Evolutionary conservation across 2,329 filamentous ascomycete species (phyloP).

Genomic region (Huntiella omanensis): DNA sequence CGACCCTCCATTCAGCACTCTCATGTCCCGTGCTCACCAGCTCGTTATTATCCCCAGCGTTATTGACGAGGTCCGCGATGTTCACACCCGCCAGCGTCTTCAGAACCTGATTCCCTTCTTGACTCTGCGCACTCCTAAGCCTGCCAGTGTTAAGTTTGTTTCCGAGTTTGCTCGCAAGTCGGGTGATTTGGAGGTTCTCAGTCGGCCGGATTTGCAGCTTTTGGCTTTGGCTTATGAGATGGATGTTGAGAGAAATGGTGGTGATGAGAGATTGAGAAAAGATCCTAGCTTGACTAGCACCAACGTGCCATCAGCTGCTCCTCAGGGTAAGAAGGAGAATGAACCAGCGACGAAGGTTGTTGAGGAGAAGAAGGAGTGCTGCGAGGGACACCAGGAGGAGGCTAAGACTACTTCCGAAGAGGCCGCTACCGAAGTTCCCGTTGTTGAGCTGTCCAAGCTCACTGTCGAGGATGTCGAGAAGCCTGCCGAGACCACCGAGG

Average conservation of each 20-base stretch:
- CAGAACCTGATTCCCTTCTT: constrained; percentile 81
- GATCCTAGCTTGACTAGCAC: constrained; percentile 10
- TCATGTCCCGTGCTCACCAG: constrained; percentile 56
- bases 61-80: constrained; percentile 73
- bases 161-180: constrained; percentile 75
- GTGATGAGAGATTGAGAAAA: constrained; percentile 7
- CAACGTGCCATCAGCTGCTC: constrained; percentile 8
- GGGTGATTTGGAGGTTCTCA: constrained; percentile 75
- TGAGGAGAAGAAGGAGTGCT: background rate
- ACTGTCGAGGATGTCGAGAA: background rate
- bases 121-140: constrained; percentile 52
- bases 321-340: constrained; percentile 12
- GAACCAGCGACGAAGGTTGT: constrained; percentile 11
- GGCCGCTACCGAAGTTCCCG: background rate
- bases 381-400: background rate
- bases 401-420: background rate
- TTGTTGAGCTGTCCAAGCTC: background rate
- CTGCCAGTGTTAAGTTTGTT: constrained; percentile 62
- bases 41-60: constrained; percentile 75
- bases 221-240: constrained; percentile 83
- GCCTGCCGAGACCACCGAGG: background rate
- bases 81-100: constrained; percentile 58
- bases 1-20: constrained; percentile 64
- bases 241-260: constrained; percentile 74
- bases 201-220: constrained; percentile 73